These are phyloP conservation scores for Mycothermus thermophilus DNA, from an alignment of 495 filamentous ascomycete genomes.

Conservation along the genomic window DNA sequence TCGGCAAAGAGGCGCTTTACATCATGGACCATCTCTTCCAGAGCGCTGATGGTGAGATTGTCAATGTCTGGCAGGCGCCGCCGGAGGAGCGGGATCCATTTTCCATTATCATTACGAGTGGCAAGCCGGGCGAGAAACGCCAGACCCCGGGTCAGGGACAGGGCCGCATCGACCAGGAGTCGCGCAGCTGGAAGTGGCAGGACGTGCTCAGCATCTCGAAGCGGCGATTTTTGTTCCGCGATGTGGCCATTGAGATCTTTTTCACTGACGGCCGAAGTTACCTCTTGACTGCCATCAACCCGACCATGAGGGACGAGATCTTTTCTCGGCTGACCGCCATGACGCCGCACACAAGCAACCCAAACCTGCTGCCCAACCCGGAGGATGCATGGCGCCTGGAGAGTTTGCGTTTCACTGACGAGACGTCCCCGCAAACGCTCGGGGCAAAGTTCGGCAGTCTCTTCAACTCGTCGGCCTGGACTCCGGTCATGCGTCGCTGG, in stretches of 20 bases:
- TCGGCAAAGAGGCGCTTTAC: slow-evolving; percentile 88
- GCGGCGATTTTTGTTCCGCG: slow-evolving; percentile 83
- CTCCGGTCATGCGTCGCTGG: slow-evolving; percentile 84
- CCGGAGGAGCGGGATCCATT: slow-evolving; percentile 88
- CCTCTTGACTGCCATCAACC: slow-evolving; percentile 67
- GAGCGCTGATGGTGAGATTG: slow-evolving; percentile 83
- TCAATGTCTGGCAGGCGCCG: slow-evolving; percentile 89
- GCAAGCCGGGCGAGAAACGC: slow-evolving; percentile 49
- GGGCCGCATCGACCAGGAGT: slow-evolving; percentile 52
- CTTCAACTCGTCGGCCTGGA: slow-evolving; percentile 61
- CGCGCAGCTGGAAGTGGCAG: slow-evolving; percentile 83
- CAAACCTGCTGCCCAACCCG: slow-evolving; percentile 36
- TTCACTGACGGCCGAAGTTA: slow-evolving; percentile 95
- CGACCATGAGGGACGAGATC: slow-evolving; percentile 60
- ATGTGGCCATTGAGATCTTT: slow-evolving; percentile 90
- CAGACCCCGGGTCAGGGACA: too few species aligned
- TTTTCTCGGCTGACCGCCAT: slow-evolving; percentile 58
- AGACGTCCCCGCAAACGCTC: slow-evolving; percentile 65
- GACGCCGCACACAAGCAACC: slow-evolving; percentile 57
- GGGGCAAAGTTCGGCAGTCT: slow-evolving; percentile 91
- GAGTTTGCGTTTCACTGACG: slow-evolving; percentile 66
- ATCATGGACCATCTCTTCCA: slow-evolving; percentile 93
- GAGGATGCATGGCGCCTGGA: slow-evolving; percentile 81
- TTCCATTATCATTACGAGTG: slow-evolving; percentile 77
- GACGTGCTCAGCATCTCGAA: slow-evolving; percentile 96